These are phyloP conservation scores for Colletotrichum cordylinicola DNA, from an alignment of 2,329 filamentous ascomycete species.

Conservation along the genomic window DNA sequence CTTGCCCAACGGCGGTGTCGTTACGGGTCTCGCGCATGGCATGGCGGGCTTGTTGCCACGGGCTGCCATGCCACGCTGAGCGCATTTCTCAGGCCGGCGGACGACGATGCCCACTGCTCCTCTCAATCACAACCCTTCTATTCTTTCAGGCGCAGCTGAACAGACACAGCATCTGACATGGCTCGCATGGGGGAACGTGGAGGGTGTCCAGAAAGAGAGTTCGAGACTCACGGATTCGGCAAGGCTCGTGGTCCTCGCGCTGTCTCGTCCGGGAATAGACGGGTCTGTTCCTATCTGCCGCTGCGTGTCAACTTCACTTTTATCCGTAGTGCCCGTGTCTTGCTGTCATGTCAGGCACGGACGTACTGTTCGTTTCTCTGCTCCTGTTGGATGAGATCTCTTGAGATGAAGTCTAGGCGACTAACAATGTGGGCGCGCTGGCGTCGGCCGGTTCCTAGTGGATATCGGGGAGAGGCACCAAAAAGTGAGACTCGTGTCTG, in stretches of 20 bases:
- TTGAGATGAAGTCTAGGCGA: neutral
- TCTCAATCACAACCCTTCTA: neutral
- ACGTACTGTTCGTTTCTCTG: conserved; percentile 15
- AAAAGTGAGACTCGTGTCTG: conserved; percentile 20
- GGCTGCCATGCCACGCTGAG: neutral
- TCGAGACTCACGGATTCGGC: conserved; percentile 16
- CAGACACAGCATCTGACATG: neutral
- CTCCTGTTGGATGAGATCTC: neutral
- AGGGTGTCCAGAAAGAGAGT: conserved; percentile 5
- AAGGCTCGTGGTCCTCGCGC: neutral
- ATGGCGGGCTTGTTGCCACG: neutral
- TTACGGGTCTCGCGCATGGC: neutral
- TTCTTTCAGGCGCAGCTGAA: neutral
- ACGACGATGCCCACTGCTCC: neutral
- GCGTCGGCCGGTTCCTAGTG: conserved; percentile 4
- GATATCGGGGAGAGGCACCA: conserved; percentile 1
- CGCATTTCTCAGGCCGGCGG: neutral
- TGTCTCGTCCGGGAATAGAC: conserved; percentile 20
- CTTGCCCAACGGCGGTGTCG: neutral
- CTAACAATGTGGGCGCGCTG: neutral
- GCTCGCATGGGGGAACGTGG: neutral
- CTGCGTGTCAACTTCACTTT: conserved; percentile 13
- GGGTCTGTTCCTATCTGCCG: conserved; percentile 14
- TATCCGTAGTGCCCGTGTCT: conserved; percentile 21
- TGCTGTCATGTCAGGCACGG: conserved; percentile 23